Conservation (phyloP, 352 stramenopile genomes). For the Globisporangium irregulare region DNA sequence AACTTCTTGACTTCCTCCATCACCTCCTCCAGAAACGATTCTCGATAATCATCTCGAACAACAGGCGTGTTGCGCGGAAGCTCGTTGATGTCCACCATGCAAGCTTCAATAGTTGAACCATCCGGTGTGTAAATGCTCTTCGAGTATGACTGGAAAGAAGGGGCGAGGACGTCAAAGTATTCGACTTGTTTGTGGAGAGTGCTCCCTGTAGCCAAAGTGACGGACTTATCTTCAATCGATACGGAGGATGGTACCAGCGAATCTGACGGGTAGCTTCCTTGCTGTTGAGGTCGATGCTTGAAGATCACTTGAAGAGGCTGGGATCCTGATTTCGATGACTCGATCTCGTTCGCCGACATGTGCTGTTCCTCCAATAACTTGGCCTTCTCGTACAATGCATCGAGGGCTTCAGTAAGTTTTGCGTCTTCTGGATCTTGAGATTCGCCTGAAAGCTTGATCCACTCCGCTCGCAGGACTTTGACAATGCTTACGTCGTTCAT, state of each 20-base stretch:
- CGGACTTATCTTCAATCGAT: slow-evolving; percentile 28
- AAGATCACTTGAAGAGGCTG: slow-evolving; percentile 81
- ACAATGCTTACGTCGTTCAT: slow-evolving; percentile 64
- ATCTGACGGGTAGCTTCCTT: slow-evolving; percentile 14
- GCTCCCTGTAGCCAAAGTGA: slow-evolving; percentile 40
- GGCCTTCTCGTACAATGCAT: slow-evolving; percentile 42
- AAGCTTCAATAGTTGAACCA: slow-evolving; percentile 67
- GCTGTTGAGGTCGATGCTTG: slow-evolving; percentile 72
- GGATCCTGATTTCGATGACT: slow-evolving; percentile 22
- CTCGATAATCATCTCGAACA: slow-evolving; percentile 48
- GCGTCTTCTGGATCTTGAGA: slow-evolving; percentile 23
- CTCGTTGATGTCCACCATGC: slow-evolving; percentile 65
- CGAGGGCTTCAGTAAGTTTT: slow-evolving; percentile 42
- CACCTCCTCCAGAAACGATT: slow-evolving; percentile 60
- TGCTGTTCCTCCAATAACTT: slow-evolving; percentile 47
- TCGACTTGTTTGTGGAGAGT: slow-evolving; percentile 49
- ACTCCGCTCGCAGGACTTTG: slow-evolving; percentile 51
- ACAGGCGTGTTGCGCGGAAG: slow-evolving; percentile 36
- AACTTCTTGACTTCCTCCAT: slow-evolving; percentile 57
- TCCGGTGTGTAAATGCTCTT: slow-evolving; percentile 71
- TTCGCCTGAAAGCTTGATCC: slow-evolving; percentile 25
- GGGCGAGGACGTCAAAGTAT: slow-evolving; percentile 63
- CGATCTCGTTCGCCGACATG: slow-evolving; percentile 35
- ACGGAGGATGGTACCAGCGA: not conserved
- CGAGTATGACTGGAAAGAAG: slow-evolving; percentile 53